Evolutionary conservation across 2,329 filamentous ascomycete species (phyloP), one percentile per base, ranked within the genome.

Genomic region (Decorospora gaudefroyi): DNA sequence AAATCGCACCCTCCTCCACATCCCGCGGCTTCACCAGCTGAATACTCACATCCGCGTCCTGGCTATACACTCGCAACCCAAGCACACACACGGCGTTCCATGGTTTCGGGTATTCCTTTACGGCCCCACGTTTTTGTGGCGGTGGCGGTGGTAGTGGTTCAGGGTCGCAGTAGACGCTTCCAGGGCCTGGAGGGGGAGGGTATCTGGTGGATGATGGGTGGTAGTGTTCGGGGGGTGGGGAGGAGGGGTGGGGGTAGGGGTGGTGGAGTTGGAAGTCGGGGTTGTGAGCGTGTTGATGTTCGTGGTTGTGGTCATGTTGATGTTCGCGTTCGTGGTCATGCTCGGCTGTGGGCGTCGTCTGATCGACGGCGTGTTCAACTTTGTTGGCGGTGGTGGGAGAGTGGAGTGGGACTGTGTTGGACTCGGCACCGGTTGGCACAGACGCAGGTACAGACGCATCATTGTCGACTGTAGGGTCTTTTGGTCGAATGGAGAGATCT

Each of bases 51-150:
- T 63, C 59, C 1, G 52, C 31, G 30, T 69, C 64, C 25, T 59
- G 50, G 19, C 56, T 60, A 29, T 68, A 84, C 0, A 84, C 79
- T 5, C 78, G 65, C 27, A 84, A 57, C 0, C 81, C 81, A 2
- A 83, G 70, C 2, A 83, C 79, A 52, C 79, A 82, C 0, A 83
- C 74, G 0, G 81, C 81, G 52, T 83, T 82, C 81, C 81, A 84
- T 0, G 78, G 77, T 41, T 64, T 65, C 11, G 53, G 51, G 18
- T 51, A 55, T 19, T 53, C 49, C 22, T 58, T 53, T 9, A 29
- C 32, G 12, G 43, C 10, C n/a, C 25, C 13, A 1, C 4, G 19
- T 32, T 17, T 10, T 9, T 35, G 41, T 8, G 42, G 35, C 3
- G 42, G 46, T 8, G 31, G 15, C 3, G 39, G 27, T 27, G 8